These are phyloP conservation scores for Lactuca sativa DNA, from an alignment of 129 eudicot genomes.

Conservation along the genomic window DNA sequence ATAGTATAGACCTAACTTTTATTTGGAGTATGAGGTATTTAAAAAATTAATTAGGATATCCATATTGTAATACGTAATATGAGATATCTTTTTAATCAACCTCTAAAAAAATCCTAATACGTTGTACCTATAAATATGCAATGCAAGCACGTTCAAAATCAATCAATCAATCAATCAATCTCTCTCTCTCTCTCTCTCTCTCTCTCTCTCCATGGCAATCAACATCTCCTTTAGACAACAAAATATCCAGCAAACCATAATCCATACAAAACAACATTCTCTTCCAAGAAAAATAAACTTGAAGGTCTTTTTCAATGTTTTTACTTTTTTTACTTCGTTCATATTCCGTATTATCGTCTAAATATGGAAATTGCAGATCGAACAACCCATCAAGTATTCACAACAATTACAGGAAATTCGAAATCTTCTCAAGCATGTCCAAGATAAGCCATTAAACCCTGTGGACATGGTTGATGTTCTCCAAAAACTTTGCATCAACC, in stretches of 20 bases:
- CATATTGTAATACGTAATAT: too few species aligned
- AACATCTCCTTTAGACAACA: not conserved
- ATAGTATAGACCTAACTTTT: too few species aligned
- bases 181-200: too few species aligned
- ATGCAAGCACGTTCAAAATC: too few species aligned
- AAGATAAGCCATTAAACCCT: slow-evolving; percentile 11
- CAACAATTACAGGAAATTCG: slow-evolving; percentile 17
- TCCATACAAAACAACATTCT: not conserved
- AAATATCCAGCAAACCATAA: not conserved
- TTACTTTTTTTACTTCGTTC: not conserved
- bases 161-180: too few species aligned
- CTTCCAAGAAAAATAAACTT: not conserved
- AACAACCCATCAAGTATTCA: not conserved
- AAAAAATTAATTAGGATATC: too few species aligned
- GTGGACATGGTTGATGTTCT: slow-evolving; percentile 40
- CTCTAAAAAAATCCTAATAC: too few species aligned
- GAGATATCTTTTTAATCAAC: too few species aligned
- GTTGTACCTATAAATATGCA: too few species aligned
- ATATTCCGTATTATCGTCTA: not conserved
- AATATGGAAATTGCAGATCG: slow-evolving; percentile 24
- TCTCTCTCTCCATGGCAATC: not conserved
- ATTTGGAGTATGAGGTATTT: too few species aligned
- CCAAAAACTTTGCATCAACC: slow-evolving; percentile 46
- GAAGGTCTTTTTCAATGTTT: not conserved
- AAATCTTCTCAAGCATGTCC: slow-evolving; percentile 18